Evolutionary conservation across 176 grass and related monocot genomes (phyloP).

Genomic region (Triticum dicoccoides): DNA sequence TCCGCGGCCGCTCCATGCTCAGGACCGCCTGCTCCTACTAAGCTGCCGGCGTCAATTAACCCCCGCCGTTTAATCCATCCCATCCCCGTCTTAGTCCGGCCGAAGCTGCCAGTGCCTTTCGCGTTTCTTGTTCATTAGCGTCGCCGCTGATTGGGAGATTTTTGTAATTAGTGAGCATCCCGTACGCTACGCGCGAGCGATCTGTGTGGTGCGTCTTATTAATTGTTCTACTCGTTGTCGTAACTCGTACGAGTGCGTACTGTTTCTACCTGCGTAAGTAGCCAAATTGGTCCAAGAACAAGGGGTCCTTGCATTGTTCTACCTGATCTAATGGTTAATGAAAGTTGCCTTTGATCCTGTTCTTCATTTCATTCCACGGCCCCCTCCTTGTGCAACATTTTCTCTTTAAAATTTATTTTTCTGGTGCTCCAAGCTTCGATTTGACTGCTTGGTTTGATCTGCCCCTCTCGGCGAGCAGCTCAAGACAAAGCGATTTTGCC

Average conservation of each 20-base stretch:
- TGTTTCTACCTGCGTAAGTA: background rate
- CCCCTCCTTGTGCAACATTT: no score
- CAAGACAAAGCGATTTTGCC: background rate
- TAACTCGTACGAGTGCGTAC: background rate
- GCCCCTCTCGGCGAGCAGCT: background rate
- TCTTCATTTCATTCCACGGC: background rate
- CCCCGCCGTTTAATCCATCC: background rate
- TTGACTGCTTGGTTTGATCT: background rate
- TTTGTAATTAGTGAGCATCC: conserved; percentile 47
- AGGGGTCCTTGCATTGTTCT: no score
- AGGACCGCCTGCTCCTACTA: conserved; percentile 71
- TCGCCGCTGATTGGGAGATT: conserved; percentile 8
- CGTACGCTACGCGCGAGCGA: conserved; percentile 14
- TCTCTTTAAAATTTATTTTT: background rate
- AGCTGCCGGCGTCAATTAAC: background rate
- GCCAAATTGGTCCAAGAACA: background rate
- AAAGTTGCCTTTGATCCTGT: background rate
- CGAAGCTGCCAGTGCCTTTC: background rate
- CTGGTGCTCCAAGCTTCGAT: background rate
- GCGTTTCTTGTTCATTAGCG: background rate
- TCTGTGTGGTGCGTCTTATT: background rate
- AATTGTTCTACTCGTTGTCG: background rate
- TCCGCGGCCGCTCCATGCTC: conserved; percentile 65
- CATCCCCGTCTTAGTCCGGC: background rate
- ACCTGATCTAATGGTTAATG: background rate